Evolutionary conservation across 2,329 filamentous ascomycete species (phyloP).

Genomic region (Ustilaginoidea virens): DNA sequence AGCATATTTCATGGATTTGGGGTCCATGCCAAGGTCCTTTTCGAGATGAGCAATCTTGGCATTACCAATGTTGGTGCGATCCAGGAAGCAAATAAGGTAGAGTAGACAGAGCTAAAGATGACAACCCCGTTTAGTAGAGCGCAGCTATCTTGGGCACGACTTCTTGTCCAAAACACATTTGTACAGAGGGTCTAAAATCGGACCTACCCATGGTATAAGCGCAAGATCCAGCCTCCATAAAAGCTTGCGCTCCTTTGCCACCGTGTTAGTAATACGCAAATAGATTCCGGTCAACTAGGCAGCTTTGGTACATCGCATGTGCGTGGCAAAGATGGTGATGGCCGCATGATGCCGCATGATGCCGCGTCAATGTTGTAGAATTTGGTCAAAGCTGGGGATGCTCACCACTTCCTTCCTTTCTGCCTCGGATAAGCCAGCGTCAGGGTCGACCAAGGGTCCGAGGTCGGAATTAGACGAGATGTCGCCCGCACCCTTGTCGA

Average conservation of each 20-base stretch:
- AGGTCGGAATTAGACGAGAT: constrained; percentile 14
- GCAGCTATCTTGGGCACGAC: background rate
- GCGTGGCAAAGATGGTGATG: no score
- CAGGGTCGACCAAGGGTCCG: constrained; percentile 22
- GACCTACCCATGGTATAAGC: constrained; percentile 41
- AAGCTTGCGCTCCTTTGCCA: constrained; percentile 44
- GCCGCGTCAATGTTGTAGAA: no score
- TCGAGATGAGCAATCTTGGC: constrained; percentile 42
- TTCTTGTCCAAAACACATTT: no score
- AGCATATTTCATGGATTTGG: constrained; percentile 53
- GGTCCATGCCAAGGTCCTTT: constrained; percentile 31
- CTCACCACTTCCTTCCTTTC: constrained; percentile 46
- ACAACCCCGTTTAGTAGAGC: background rate
- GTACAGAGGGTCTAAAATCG: no score
- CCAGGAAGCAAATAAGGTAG: constrained; percentile 61
- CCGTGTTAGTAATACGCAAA: no score
- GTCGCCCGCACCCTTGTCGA: constrained; percentile 10
- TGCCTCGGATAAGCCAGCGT: constrained; percentile 47
- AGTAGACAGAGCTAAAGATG: constrained; percentile 43
- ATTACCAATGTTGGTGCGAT: constrained; percentile 63
- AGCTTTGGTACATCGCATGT: no score
- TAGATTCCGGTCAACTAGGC: background rate
- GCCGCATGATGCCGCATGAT: no score
- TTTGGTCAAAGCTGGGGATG: constrained; percentile 3
- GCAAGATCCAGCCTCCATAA: constrained; percentile 45